Evolutionary conservation across 2,329 filamentous ascomycete species (phyloP).

Genomic region (Claviceps monticola): DNA sequence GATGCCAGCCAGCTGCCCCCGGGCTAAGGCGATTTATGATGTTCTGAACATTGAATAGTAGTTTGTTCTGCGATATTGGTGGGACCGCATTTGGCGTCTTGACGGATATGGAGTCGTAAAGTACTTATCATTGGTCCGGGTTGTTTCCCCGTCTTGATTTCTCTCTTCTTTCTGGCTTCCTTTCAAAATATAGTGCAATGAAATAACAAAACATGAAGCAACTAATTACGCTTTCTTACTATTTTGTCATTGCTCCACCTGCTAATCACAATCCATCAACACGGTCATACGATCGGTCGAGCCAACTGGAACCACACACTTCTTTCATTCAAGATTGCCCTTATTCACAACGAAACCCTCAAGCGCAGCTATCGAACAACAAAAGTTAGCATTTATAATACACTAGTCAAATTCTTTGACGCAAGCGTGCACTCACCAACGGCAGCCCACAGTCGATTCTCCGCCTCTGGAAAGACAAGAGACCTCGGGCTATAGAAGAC

Average conservation of each 20-base stretch:
- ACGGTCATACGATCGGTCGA: not conserved
- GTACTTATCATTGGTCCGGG: constrained; percentile 1
- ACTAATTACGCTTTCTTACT: constrained; percentile 5
- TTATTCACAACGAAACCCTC: constrained; percentile 93
- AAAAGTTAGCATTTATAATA: not conserved
- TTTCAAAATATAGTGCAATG: not conserved
- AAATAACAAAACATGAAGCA: constrained; percentile 2
- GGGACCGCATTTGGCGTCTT: constrained; percentile 7
- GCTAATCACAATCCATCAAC: constrained; percentile 29
- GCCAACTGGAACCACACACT: no score
- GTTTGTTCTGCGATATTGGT: not conserved
- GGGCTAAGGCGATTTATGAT: constrained; percentile 40
- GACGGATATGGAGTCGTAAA: constrained; percentile 5
- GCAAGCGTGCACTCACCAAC: constrained; percentile 40
- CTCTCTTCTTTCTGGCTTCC: not conserved
- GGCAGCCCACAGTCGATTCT: constrained; percentile 88
- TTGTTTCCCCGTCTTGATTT: constrained; percentile 9
- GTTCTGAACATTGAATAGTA: not conserved
- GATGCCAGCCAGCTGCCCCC: constrained; percentile 89
- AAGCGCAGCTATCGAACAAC: constrained; percentile 42
- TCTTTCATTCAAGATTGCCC: constrained; percentile 46
- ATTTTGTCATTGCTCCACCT: constrained; percentile 2
- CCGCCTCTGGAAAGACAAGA: constrained; percentile 84
- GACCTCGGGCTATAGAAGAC: constrained; percentile 83
- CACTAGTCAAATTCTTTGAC: not conserved